A percentile compares a stretch with the other conserved stretches of the same genome.
These are phyloP conservation scores for Amaranthus cruentus DNA, from an alignment of 148 eudicot genomes.

Conservation along the genomic window DNA sequence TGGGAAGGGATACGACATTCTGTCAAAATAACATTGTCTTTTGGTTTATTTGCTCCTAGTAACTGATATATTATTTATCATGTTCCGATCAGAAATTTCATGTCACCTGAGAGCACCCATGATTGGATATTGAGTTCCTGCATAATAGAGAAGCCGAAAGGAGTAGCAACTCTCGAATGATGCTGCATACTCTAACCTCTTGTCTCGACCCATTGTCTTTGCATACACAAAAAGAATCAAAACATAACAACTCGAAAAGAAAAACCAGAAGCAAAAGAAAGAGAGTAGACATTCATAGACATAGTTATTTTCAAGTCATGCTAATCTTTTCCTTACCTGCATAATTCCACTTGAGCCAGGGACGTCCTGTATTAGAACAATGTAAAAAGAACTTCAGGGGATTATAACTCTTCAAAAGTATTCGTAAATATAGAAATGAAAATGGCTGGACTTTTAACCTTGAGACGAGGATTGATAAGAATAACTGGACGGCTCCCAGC, in stretches of 20 bases:
- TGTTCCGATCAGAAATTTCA: not conserved
- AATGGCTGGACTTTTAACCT: constrained; percentile 44
- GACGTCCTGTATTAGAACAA: constrained; percentile 54
- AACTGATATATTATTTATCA: not conserved
- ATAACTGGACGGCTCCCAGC: constrained; percentile 93
- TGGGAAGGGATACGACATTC: constrained; percentile 70
- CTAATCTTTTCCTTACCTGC: constrained; percentile 63
- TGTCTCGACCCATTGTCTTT: constrained; percentile 96
- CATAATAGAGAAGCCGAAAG: constrained; percentile 85
- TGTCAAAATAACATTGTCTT: constrained; percentile 22
- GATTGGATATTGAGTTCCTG: constrained; percentile 95
- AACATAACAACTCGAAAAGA: not conserved
- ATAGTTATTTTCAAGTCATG: not conserved
- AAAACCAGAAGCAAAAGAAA: constrained; percentile 3
- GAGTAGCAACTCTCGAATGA: constrained; percentile 82
- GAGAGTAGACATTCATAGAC: not conserved
- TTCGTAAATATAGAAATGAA: not conserved
- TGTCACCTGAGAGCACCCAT: constrained; percentile 94
- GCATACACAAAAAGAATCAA: constrained; percentile 14
- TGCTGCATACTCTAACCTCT: constrained; percentile 91
- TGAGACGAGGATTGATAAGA: constrained; percentile 84
- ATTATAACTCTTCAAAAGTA: not conserved
- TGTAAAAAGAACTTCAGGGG: not conserved
- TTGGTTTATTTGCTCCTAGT: not conserved
- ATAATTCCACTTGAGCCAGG: constrained; percentile 94